Evolutionary conservation across 2,329 filamentous ascomycete genomes (phyloP).

Genomic region (Helotiales sp.): DNA sequence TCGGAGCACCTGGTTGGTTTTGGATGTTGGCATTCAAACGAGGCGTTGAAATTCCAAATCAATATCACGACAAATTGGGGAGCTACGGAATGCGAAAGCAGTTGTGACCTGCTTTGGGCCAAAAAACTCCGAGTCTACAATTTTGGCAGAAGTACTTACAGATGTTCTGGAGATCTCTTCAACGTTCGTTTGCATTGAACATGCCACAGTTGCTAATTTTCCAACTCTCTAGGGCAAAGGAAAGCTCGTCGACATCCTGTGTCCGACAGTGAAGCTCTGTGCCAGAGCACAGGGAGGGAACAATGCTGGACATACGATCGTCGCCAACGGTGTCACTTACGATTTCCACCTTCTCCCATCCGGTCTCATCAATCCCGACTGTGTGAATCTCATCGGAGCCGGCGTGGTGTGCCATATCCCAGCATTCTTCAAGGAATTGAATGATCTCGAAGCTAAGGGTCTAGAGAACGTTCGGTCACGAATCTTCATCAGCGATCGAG

Average conservation of each 20-base stretch:
- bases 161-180: neutral
- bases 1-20: neutral
- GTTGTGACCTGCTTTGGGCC: neutral
- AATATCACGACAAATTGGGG: neutral
- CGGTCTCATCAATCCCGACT: conserved; percentile 73
- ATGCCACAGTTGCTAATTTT: neutral
- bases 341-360: conserved; percentile 64
- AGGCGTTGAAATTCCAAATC: neutral
- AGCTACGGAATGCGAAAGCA: neutral
- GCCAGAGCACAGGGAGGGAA: conserved; percentile 48
- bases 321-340: conserved; percentile 49
- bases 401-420: conserved; percentile 71
- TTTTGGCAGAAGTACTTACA: neutral
- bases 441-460: conserved; percentile 63
- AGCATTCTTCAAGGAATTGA: conserved; percentile 68
- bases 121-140: neutral
- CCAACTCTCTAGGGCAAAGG: conserved; percentile 50
- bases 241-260: conserved; percentile 62
- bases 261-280: conserved; percentile 26
- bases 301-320: conserved; percentile 56
- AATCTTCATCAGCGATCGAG: conserved; percentile 64
- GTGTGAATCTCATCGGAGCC: conserved; percentile 75
- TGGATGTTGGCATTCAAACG: neutral
- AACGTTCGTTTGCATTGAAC: neutral
- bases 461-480: conserved; percentile 58